Base-by-base conservation (phyloP, 768 basidiomycete species). In the Mycena crocata region DNA sequence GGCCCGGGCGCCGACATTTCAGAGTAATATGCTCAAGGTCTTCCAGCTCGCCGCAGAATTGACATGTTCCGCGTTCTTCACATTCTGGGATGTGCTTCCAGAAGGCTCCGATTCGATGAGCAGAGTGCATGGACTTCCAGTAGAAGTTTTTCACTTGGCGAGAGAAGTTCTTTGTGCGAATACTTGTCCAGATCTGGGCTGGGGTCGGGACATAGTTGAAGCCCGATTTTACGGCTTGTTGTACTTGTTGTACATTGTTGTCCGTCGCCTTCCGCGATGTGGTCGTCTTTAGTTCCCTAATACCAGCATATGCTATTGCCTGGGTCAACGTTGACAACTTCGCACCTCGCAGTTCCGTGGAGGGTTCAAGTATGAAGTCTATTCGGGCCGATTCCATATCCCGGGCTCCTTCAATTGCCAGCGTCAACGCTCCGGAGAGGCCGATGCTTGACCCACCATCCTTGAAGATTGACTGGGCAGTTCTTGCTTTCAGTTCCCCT, bases 1-100 rank as follows among this genome's bases (percentile, higher is more conserved):
- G 57, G 14, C 57, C 57, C 39, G 71, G 39, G 72, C 64, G 49
- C n/a, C 24, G 12, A 49, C 56, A 57, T 37, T 57, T 57, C 10
- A 56, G 37, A 19, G 34, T 30, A 10, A 52, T 35, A 35, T 50
- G 49, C 28, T 50, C 28, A 6, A 50, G 12, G 28, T 50, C 56
- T 21, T 57, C 56, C 10, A 7, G 6, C 21, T 46, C 57, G 5
- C 28, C n/a, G n/a, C 57, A 58, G 30, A 40, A 39, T 19, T 46
- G 44, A 34, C 58, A 60, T 23, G 40, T 35, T 3, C n/a, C 48
- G 26, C 58, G 46, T 1, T 39, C 34, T 39, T 40, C 46, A n/a
- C 58, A 50, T 9, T 60, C 48, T 1, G 58, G 58, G 14, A 60
- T 60, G 28, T 60, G 58, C 23, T 60, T 60, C 58, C 58, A 60